Conservation (phyloP, 2,329 filamentous ascomycete genomes). For the Pseudogymnoascus sp. region DNA sequence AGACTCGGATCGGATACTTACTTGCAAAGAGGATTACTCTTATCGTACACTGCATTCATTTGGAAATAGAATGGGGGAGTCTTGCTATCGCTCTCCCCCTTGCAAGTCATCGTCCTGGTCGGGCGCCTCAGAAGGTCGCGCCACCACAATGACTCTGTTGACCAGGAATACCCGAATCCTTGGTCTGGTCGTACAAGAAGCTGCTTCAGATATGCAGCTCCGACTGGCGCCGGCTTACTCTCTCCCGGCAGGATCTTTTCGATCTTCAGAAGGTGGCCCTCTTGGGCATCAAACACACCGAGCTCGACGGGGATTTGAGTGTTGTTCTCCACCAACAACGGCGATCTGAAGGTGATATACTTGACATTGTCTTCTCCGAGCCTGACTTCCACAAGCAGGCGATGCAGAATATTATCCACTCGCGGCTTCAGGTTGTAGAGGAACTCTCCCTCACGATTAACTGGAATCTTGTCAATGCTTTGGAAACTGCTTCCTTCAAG, state of each 20-base stretch:
- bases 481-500: slow-evolving; percentile 95
- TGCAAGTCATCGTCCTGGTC: slow-evolving; percentile 80
- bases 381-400: slow-evolving; percentile 83
- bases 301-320: slow-evolving; percentile 94
- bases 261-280: slow-evolving; percentile 89
- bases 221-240: slow-evolving; percentile 81
- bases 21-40: slow-evolving; percentile 72
- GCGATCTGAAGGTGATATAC: slow-evolving; percentile 91
- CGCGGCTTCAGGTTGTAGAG: slow-evolving; percentile 85
- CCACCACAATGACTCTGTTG: slow-evolving; percentile 84
- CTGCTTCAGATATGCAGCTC: slow-evolving; percentile 83
- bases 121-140: slow-evolving; percentile 79
- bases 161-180: slow-evolving; percentile 96
- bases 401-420: slow-evolving; percentile 76
- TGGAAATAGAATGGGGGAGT: slow-evolving; percentile 91
- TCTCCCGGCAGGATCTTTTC: slow-evolving; percentile 95
- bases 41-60: slow-evolving; percentile 78
- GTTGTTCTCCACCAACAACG: slow-evolving; percentile 86
- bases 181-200: slow-evolving; percentile 85
- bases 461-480: slow-evolving; percentile 74
- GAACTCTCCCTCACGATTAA: slow-evolving; percentile 91
- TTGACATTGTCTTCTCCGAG: slow-evolving; percentile 95
- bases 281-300: slow-evolving; percentile 78
- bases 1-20: slow-evolving; percentile 33
- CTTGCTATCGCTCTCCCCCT: slow-evolving; percentile 72